phyloP scores from a whole-genome alignment of 805 yeast genomes.

The Henningerozyma blattae region DNA sequence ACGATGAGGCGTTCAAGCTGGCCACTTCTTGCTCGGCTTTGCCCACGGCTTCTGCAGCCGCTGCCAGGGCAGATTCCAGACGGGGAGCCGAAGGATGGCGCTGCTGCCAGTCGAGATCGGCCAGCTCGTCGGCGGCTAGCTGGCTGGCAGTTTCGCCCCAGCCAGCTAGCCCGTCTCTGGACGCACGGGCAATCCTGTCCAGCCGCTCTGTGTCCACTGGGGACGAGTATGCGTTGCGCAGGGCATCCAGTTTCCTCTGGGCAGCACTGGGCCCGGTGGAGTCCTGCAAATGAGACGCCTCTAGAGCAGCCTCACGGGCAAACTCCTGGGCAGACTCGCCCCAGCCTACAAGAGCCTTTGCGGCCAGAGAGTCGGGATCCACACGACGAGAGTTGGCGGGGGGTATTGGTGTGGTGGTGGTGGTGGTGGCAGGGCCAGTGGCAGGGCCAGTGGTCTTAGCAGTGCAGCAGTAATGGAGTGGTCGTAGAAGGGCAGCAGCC shows the following conservation, averaged over 20 bases:
- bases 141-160: conserved; percentile 36
- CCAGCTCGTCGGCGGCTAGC: conserved; percentile 32
- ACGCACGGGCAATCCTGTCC: conserved; percentile 24
- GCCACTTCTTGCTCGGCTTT: neutral
- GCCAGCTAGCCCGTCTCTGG: conserved; percentile 30
- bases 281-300: conserved; percentile 7
- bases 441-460: too few species aligned
- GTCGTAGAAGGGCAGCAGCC: too few species aligned
- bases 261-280: conserved; percentile 22
- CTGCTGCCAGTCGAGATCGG: conserved; percentile 24
- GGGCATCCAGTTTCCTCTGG: conserved; percentile 7
- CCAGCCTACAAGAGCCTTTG: conserved; percentile 31
- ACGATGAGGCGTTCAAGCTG: neutral
- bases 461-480: too few species aligned
- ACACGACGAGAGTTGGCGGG: neutral
- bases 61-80: neutral
- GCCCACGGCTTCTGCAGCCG: neutral
- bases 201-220: too few species aligned
- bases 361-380: conserved; percentile 12
- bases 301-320: conserved; percentile 27
- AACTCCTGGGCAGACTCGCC: conserved; percentile 33
- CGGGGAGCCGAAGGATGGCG: neutral
- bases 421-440: neutral
- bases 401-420: neutral
- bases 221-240: conserved; percentile 18